Evolutionary conservation across 2,329 filamentous ascomycete genomes (phyloP).

Genomic region (Pyricularia pennisetigena): DNA sequence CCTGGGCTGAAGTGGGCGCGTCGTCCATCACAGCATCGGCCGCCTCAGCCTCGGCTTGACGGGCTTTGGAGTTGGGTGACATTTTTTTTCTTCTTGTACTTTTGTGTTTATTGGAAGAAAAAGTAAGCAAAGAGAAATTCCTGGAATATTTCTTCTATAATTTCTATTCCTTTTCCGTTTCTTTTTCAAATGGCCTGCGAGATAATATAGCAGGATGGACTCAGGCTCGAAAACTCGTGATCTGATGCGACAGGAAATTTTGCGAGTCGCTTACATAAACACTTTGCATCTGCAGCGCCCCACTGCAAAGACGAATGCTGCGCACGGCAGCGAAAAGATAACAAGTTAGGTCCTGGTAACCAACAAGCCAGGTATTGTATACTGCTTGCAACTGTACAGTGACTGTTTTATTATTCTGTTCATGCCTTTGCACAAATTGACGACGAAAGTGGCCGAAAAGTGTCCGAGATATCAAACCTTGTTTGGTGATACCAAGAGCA

Average conservation of each 20-base stretch:
- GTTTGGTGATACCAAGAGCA: neutral
- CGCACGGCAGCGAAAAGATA: neutral
- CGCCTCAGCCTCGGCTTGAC: conserved; percentile 13
- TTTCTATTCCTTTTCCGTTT: neutral
- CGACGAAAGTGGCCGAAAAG: neutral
- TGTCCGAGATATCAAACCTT: neutral
- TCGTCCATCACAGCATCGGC: conserved; percentile 32
- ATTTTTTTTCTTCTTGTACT: conserved; percentile 17
- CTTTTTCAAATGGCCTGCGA: neutral
- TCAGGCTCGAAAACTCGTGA: neutral
- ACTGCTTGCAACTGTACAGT: too few species aligned
- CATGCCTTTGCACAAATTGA: neutral
- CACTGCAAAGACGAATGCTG: neutral
- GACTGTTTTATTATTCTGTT: too few species aligned
- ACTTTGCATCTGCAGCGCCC: neutral
- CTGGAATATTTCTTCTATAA: neutral
- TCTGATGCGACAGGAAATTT: neutral
- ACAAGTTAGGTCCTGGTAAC: neutral
- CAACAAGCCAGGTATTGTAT: too few species aligned
- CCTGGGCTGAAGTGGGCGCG: conserved; percentile 26
- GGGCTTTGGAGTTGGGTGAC: conserved; percentile 28
- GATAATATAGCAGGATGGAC: neutral
- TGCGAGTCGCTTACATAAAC: neutral
- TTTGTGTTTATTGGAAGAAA: neutral
- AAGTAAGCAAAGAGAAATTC: neutral